phyloP scores from a whole-genome alignment of 768 basidiomycete genomes.

The Kwoniella dendrophila region DNA sequence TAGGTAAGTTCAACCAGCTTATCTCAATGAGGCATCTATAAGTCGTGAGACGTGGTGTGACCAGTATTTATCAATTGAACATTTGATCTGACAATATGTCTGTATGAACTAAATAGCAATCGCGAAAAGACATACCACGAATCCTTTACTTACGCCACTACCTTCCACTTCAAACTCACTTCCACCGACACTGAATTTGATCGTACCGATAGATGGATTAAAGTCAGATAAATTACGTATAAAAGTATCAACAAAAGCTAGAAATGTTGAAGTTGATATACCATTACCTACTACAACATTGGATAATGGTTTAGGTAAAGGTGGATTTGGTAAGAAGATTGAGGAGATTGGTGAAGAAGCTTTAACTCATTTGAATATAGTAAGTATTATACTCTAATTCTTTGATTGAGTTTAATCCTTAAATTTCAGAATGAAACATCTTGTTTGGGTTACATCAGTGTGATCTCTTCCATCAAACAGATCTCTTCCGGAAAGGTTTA shows the following conservation, averaged over 20 bases:
- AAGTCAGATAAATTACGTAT: slow-evolving; percentile 14
- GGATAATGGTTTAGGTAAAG: slow-evolving; percentile 8
- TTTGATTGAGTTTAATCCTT: background rate
- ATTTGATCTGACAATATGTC: no score
- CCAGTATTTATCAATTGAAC: no score
- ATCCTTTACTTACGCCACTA: slow-evolving; percentile 15
- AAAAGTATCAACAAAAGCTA: slow-evolving; percentile 13
- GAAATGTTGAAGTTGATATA: slow-evolving; percentile 21
- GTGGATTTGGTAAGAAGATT: slow-evolving; percentile 19
- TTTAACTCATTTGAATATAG: slow-evolving; percentile 13
- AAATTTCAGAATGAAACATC: background rate
- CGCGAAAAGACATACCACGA: slow-evolving; percentile 22
- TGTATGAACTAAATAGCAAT: slow-evolving; percentile 2
- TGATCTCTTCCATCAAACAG: no score
- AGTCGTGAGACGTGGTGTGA: no score
- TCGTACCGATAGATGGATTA: slow-evolving; percentile 8
- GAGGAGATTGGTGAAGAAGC: slow-evolving; percentile 18
- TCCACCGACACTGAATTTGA: background rate
- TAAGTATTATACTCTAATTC: background rate
- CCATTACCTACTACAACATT: background rate
- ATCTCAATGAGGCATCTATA: background rate
- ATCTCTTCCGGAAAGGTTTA: background rate
- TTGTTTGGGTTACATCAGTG: background rate
- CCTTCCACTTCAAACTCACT: background rate
- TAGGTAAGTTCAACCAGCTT: slow-evolving; percentile 6